Conservation (phyloP, 2,329 filamentous ascomycete species). For the Leptoxyphium fumago region DNA sequence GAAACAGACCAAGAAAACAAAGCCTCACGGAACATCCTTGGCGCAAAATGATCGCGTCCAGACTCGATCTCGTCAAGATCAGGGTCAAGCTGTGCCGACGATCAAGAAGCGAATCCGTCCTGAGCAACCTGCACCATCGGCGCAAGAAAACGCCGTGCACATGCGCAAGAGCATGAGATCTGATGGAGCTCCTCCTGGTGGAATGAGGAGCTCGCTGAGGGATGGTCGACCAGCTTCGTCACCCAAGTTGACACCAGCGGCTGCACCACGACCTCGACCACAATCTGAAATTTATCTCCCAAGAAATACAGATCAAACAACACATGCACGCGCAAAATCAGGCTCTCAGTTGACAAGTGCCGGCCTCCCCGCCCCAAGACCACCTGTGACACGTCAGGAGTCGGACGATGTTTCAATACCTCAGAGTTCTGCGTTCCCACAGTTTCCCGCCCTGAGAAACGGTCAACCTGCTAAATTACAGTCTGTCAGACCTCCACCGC, state of each 20-base stretch:
- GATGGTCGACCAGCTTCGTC: conserved; percentile 4
- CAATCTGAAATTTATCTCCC: not conserved
- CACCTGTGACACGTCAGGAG: not conserved
- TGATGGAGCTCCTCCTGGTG: conserved; percentile 16
- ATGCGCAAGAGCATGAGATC: conserved; percentile 26
- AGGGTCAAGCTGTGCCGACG: conserved; percentile 18
- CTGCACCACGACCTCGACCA: not conserved
- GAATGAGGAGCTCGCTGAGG: conserved; percentile 16
- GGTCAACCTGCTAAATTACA: conserved; percentile 6
- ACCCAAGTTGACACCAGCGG: not conserved
- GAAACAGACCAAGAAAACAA: conserved; percentile 27
- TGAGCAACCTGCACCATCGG: conserved; percentile 8
- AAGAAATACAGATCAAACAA: not conserved
- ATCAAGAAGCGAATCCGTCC: conserved; percentile 26
- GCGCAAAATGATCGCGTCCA: not conserved
- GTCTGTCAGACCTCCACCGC: conserved; percentile 7
- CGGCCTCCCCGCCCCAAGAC: not conserved
- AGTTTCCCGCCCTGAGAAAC: not conserved
- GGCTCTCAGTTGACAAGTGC: not conserved
- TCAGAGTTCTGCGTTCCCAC: not conserved
- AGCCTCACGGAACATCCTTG: conserved; percentile 7
- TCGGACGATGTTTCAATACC: not conserved
- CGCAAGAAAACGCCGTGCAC: conserved; percentile 11
- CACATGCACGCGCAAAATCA: not conserved
- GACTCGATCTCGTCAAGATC: conserved; percentile 5